Percentiles rank a stretch among this genome's conserved stretches.
phyloP scores from a whole-genome alignment of 768 basidiomycete species.

The Amanita inopinata region DNA sequence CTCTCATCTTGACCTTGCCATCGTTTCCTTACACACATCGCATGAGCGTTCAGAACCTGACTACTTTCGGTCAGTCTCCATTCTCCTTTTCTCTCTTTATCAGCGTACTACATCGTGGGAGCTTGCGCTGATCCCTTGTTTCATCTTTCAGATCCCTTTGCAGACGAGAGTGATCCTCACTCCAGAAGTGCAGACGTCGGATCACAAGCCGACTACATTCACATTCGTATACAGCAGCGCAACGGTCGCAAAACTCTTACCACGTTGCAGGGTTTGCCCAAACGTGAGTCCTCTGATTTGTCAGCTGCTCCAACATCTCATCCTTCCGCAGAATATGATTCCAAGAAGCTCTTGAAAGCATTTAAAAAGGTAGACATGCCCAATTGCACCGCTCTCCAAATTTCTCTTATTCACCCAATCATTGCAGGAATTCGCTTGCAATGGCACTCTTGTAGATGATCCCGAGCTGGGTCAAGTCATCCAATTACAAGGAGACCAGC shows the following conservation, averaged over 20 bases:
- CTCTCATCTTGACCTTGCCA: slow-evolving; percentile 27
- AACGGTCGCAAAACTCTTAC: slow-evolving; percentile 99
- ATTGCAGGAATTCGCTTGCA: slow-evolving; percentile 92
- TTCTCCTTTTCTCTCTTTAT: neutral
- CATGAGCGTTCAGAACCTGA: slow-evolving; percentile 94
- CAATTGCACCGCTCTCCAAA: neutral
- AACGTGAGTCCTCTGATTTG: slow-evolving; percentile 43
- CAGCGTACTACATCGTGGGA: neutral
- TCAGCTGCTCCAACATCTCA: slow-evolving; percentile 8
- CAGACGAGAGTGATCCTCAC: slow-evolving; percentile 85
- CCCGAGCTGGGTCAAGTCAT: slow-evolving; percentile 95
- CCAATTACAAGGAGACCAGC: slow-evolving; percentile 97
- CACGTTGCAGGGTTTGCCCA: slow-evolving; percentile 91
- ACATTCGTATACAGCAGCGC: slow-evolving; percentile 97
- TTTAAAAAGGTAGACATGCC: slow-evolving; percentile 80
- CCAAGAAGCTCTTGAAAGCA: slow-evolving; percentile 96
- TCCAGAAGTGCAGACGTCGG: slow-evolving; percentile 66
- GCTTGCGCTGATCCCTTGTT: slow-evolving; percentile 9
- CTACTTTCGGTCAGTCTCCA: slow-evolving; percentile 55
- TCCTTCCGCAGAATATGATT: slow-evolving; percentile 69
- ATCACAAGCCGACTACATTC: slow-evolving; percentile 77
- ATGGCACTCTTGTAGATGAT: slow-evolving; percentile 93
- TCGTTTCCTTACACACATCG: slow-evolving; percentile 50
- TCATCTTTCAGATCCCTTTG: slow-evolving; percentile 76
- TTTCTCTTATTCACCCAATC: neutral